Conservation (phyloP, 768 basidiomycete genomes). For the Trametes cubensis region DNA sequence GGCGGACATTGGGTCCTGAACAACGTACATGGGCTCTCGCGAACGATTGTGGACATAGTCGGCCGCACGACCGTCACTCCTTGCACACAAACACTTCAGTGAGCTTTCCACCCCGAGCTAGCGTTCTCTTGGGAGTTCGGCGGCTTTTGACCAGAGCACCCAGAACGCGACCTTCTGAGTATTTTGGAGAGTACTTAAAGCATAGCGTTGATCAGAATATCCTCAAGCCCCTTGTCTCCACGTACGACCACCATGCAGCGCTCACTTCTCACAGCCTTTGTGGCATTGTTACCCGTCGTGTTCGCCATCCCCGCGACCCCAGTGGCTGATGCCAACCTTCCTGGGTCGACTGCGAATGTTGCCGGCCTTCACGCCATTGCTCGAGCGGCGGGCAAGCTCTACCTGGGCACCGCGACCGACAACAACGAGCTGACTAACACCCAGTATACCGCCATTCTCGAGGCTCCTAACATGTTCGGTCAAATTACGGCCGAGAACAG, state of each 20-base stretch:
- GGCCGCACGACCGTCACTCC: background rate
- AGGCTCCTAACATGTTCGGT: slow-evolving; percentile 42
- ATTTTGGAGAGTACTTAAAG: background rate
- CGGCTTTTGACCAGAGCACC: background rate
- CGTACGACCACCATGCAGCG: slow-evolving; percentile 5
- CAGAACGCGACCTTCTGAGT: background rate
- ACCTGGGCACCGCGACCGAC: slow-evolving; percentile 53
- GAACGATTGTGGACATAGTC: background rate
- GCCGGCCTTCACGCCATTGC: slow-evolving; percentile 40
- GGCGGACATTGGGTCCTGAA: background rate
- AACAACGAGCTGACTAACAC: slow-evolving; percentile 46
- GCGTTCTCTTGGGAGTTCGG: background rate
- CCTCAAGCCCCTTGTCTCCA: no score
- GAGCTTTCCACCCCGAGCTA: background rate
- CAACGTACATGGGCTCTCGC: background rate
- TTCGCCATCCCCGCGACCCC: slow-evolving; percentile 12
- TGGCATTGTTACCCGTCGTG: background rate
- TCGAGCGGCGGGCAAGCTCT: slow-evolving; percentile 43
- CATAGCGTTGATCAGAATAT: no score
- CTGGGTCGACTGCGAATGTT: slow-evolving; percentile 18
- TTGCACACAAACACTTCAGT: background rate
- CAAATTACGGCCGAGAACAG: slow-evolving; percentile 48
- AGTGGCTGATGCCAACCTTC: slow-evolving; percentile 13
- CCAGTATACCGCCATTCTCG: slow-evolving; percentile 41
- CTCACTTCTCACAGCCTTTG: slow-evolving; percentile 5